Percentiles rank a stretch among this genome's conserved stretches.
Conservation (phyloP, 148 eudicot species). For the Camellia japonica region DNA sequence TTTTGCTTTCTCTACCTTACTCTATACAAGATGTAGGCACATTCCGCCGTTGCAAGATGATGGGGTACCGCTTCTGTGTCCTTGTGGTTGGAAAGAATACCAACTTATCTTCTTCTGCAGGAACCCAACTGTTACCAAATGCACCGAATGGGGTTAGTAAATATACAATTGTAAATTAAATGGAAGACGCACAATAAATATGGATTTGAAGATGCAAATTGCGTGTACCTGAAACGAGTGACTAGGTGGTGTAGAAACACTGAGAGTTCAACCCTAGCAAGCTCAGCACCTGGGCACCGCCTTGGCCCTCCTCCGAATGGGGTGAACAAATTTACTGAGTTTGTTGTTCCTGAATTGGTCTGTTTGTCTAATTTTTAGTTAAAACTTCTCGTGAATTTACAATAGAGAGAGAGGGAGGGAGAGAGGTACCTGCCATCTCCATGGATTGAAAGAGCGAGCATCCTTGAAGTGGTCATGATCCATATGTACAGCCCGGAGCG, state of each 20-base stretch:
- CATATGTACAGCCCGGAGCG: conserved; percentile 87
- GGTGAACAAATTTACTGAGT: conserved; percentile 48
- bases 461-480: conserved; percentile 69
- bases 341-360: conserved; percentile 39
- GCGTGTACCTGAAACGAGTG: conserved; percentile 71
- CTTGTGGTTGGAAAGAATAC: conserved; percentile 91
- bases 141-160: not conserved
- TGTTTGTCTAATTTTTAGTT: conserved; percentile 16
- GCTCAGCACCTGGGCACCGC: conserved; percentile 92
- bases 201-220: no score
- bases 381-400: not conserved
- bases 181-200: not conserved
- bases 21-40: conserved; percentile 14
- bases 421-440: conserved; percentile 90
- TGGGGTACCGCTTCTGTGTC: conserved; percentile 77
- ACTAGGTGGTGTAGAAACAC: conserved; percentile 92
- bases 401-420: not conserved
- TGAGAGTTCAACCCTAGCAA: conserved; percentile 71
- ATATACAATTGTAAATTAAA: not conserved
- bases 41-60: conserved; percentile 46
- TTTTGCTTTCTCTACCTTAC: conserved; percentile 11
- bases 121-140: conserved; percentile 45
- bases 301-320: conserved; percentile 98
- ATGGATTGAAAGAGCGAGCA: conserved; percentile 85
- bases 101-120: conserved; percentile 61